Evolutionary conservation across 306 rosid genomes (phyloP), one percentile per base, ranked within the genome.

Genomic region (Glycyrrhiza uralensis): DNA sequence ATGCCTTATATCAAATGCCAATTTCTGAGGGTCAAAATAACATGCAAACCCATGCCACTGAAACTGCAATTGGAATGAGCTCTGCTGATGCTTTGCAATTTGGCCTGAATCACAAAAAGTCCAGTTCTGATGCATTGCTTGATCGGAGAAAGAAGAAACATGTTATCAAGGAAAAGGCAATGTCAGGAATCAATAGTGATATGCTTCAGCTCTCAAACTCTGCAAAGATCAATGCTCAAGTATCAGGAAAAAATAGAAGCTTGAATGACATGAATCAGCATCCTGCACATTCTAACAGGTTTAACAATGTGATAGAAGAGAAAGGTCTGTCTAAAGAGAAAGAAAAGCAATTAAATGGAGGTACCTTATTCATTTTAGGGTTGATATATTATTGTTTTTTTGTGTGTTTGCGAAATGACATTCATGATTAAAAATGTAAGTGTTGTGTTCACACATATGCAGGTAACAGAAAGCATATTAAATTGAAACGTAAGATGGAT

Each of bases 1-100:
- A 63, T 63, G 90, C 92, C 52, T 64, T 69, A 6, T 82, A 84
- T 85, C 91, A 85, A 72, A 23, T 64, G 33, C 90, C 91, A 36
- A 41, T 83, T 64, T 72, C 90, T 26, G 87, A 49, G 79, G 80
- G 66, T 76, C 84, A 72, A 76, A 77, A 62, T 71, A 83, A 67
- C 69, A 36, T 52, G 66, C 84, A 79, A 72, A 79, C 47, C 45
- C 76, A 72, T 52, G 83, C 75, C 62, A 63, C 72, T 63, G 87
- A 82, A 76, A 42, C 81, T 51, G 75, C 69, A 75, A 38, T 68
- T 78, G 82, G 80, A 29, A 70, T 58, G 73, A 52, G 68, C 71
- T 72, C 76, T 7, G 39, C 29, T 19, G 51, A 77, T 78, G 44
- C 77, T 72, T 76, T 54, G 19, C 87, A 74, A 50, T 42, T 49